Base-by-base conservation (phyloP, 2,329 filamentous ascomycete genomes). In the Tolypocladium endophyticum region DNA sequence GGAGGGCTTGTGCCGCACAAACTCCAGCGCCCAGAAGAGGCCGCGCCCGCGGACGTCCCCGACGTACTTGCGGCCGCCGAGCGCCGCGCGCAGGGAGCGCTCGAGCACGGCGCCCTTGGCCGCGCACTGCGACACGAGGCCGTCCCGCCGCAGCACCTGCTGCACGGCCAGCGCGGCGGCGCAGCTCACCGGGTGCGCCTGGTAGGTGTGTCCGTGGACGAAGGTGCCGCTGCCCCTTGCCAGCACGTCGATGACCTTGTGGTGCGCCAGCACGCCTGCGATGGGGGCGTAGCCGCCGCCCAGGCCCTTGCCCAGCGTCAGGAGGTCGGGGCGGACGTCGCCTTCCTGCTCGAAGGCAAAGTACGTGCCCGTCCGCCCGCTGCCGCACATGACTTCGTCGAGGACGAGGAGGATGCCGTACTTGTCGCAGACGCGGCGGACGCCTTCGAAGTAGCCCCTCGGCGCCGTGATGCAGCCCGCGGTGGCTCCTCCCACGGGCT, bases 331-430 rank as follows among this genome's bases (percentile, higher is more conserved):
- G 1, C 58, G 58, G 1, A 78, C 76, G 6, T 82, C 74, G 0
- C 73, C 78, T 35, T 85, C 79, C 55, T 83, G 77, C 64, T 87
- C 77, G 80, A 83, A 89, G 1, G 83, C 82, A 71, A 89, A 81
- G 64, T 87, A 71, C 5, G 74, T 79, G 0, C 84, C 85, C 0
- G 78, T 79, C 1, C 85, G 74, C 1, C 86, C 85, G 71, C 81
- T 81, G 2, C 86, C 86, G 55, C 82, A 87, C 87, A 92, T 90
- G 53, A 91, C 80, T 57, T 93, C 90, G 66, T 94, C 90, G 0
- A 93, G 73, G 54, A 93, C 87, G n/a, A 94, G 76, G 0, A 94
- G 79, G 0, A 87, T 84, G 0, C 87, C 89, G 67, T 93, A 79
- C 61, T 82, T 83, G 58, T 87, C 80, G 69, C 90, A 94, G 1